Evolutionary conservation across 495 filamentous ascomycete species (phyloP), one percentile per base, ranked within the genome.

Genomic region (Aspergillus ellipticus): DNA sequence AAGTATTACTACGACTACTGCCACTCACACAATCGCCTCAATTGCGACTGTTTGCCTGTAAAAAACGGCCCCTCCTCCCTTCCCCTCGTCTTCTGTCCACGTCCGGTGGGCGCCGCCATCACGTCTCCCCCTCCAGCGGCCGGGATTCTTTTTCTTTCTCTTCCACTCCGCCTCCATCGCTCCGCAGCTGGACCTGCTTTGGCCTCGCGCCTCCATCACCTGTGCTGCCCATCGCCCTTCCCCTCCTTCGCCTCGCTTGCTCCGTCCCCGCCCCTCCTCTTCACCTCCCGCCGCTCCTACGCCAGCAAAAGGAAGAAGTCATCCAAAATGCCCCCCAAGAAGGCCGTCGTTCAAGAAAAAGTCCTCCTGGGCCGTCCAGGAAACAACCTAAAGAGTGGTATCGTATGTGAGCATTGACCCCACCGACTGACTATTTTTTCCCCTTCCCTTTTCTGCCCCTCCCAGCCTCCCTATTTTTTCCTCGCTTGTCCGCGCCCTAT

Each of bases 311-410:
- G 74, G 59, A 75, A 75, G 63, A 77, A 73, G 61, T 10, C 21
- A 24, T 68, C 66, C 52, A 58, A 55, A 70, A 81, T 82, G 79
- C 70, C 75, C 60, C 79, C 79, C 61, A 81, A 82, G 71, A 82
- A 82, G 64, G 72, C 76, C 41, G 69, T 64, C 60, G 74, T 79
- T 48, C 76, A 79, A 70, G 78, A 83, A 62, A 81, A 82, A 71
- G 68, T 82, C 63, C 76, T 76, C 55, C 81, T 99, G 69, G 95
- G 95, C 68, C 84, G 95, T 67, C 95, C 95, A 54, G 95, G 95
- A 64, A 99, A 99, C 81, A 97, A 85, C 79, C 78, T 99, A 76
- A 99, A 97, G 85, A 95, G 89, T 78, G 95, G 95, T 82, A 99
- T 99, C 85, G 95, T 96, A 87, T 82, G 89, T 85, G 77, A 77